These are phyloP conservation scores for Diphasiastrum complanatum DNA, from an alignment of 83 land plant species.

Conservation along the genomic window DNA sequence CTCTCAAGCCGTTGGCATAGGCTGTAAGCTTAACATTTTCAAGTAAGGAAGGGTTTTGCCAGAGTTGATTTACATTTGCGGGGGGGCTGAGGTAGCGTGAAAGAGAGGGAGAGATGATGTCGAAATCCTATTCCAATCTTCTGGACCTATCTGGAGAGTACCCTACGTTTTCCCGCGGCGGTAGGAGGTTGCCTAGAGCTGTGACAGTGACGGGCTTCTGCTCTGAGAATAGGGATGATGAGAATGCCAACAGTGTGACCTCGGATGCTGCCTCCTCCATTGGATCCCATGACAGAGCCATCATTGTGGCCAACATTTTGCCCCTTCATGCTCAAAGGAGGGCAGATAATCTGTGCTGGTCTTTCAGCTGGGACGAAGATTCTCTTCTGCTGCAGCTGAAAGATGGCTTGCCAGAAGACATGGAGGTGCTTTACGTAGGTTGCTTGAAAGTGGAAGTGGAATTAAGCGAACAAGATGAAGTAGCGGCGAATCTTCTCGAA, in stretches of 20 bases:
- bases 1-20: no score
- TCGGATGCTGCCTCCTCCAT: not conserved
- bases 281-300: no score
- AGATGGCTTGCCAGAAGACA: not conserved
- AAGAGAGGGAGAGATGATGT: not conserved
- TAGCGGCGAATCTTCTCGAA: no score
- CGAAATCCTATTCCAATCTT: no score
- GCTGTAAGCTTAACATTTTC: no score
- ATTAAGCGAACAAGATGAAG: not conserved
- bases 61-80: no score
- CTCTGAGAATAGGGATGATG: not conserved
- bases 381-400: not conserved
- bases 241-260: no score
- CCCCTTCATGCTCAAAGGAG: not conserved
- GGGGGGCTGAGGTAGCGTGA: not conserved
- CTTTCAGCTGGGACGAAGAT: slow-evolving; percentile 1
- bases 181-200: not conserved
- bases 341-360: slow-evolving; percentile 3
- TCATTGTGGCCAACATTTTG: not conserved
- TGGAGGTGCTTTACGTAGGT: slow-evolving; percentile 2
- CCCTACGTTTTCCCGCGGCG: not conserved
- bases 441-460: slow-evolving; percentile 1
- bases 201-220: not conserved
- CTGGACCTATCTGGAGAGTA: not conserved
- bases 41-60: no score